Conservation (phyloP, 768 basidiomycete species). For the Dictyophora rubrovolvata region DNA sequence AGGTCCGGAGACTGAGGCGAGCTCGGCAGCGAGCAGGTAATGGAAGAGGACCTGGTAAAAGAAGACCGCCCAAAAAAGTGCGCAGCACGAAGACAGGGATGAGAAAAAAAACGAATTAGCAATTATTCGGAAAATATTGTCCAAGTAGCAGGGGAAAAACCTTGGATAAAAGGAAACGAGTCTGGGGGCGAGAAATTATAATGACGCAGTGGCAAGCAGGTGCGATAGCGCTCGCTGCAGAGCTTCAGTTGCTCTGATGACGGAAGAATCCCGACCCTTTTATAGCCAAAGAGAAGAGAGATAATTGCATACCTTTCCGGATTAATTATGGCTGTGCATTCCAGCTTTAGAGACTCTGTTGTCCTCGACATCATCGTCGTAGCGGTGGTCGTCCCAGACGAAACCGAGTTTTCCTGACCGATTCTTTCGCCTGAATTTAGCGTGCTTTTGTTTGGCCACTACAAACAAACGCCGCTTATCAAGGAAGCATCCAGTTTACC, state of each 20-base stretch:
- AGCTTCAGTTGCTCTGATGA: neutral
- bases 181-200: neutral
- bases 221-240: neutral
- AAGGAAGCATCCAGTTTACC: neutral
- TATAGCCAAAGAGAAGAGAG: neutral
- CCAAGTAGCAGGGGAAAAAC: neutral
- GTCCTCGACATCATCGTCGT: slow-evolving; percentile 4
- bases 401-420: neutral
- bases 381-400: slow-evolving; percentile 2
- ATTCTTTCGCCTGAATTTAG: neutral
- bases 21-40: slow-evolving; percentile 1
- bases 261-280: neutral
- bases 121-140: neutral
- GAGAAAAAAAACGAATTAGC: neutral
- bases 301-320: neutral
- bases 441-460: slow-evolving; percentile 4
- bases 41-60: slow-evolving; percentile 4
- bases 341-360: slow-evolving; percentile 1
- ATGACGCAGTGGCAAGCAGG: neutral
- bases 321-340: neutral
- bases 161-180: neutral
- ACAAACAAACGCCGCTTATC: slow-evolving; percentile 5
- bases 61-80: neutral
- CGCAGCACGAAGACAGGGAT: slow-evolving; percentile 4
- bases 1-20: slow-evolving; percentile 10